Evolutionary conservation across 2,329 filamentous ascomycete species (phyloP).

Genomic region (Leptodontidium sp.): DNA sequence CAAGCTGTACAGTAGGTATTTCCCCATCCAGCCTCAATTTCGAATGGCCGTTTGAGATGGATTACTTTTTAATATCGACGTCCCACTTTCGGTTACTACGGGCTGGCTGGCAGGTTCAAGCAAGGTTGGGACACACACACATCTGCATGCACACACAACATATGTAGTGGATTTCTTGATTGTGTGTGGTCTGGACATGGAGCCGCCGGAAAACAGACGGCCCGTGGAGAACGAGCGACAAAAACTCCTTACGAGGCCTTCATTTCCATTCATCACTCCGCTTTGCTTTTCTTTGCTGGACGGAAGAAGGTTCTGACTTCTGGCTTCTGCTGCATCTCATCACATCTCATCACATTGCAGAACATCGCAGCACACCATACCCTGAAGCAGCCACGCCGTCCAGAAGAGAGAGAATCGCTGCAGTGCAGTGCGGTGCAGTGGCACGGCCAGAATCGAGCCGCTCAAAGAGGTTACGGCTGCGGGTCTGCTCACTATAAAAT

Average conservation of each 20-base stretch:
- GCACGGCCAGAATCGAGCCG: background rate
- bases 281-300: background rate
- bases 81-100: slow-evolving; percentile 29
- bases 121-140: slow-evolving; percentile 5
- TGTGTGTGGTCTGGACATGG: slow-evolving; percentile 18
- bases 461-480: background rate
- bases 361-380: background rate
- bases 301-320: background rate
- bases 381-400: background rate
- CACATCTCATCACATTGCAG: too few relatives aligned
- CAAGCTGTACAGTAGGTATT: slow-evolving; percentile 4
- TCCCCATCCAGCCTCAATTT: slow-evolving; percentile 20
- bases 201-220: slow-evolving; percentile 16
- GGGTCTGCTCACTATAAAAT: slow-evolving; percentile 4
- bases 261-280: slow-evolving; percentile 27
- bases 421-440: background rate
- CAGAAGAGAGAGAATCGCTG: background rate
- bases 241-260: slow-evolving; percentile 31
- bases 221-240: background rate
- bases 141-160: too few relatives aligned
- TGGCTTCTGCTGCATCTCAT: too few relatives aligned
- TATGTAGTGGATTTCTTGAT: background rate
- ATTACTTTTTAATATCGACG: slow-evolving; percentile 28
- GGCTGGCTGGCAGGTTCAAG: background rate
- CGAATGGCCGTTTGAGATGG: slow-evolving; percentile 26